Evolutionary conservation across 768 basidiomycete species (phyloP).

Genomic region (Symmetrospora coprosmae): DNA sequence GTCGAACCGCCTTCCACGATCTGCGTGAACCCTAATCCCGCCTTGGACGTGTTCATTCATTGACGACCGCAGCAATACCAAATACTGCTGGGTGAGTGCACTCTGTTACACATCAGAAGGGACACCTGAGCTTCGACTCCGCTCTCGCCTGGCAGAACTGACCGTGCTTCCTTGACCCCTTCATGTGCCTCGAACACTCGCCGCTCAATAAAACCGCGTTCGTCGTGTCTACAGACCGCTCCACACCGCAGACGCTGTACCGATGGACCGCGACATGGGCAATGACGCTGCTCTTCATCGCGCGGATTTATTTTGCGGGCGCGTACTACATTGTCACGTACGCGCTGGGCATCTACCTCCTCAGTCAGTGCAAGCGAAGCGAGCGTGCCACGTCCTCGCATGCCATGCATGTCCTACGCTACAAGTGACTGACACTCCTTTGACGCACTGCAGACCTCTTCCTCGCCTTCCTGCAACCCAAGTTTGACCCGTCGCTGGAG

Average conservation of each 20-base stretch:
- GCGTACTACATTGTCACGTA: slow-evolving; percentile 39
- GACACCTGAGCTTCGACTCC: too few species aligned
- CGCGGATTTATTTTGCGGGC: slow-evolving; percentile 75
- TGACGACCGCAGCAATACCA: too few species aligned
- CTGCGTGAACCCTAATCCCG: too few species aligned
- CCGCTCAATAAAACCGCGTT: neutral
- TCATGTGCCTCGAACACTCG: too few species aligned
- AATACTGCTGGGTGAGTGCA: too few species aligned
- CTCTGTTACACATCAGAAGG: too few species aligned
- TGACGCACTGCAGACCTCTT: slow-evolving; percentile 59
- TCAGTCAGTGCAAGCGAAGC: slow-evolving; percentile 19
- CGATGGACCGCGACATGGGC: slow-evolving; percentile 71
- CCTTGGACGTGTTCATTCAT: too few species aligned
- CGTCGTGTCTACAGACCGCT: slow-evolving; percentile 47
- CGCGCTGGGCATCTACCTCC: slow-evolving; percentile 33
- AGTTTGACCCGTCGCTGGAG: slow-evolving; percentile 89
- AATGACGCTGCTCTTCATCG: slow-evolving; percentile 57
- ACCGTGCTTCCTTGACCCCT: too few species aligned
- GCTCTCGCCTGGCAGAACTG: too few species aligned
- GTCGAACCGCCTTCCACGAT: too few species aligned
- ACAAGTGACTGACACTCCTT: neutral
- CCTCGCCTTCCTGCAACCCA: slow-evolving; percentile 91
- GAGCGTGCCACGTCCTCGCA: neutral
- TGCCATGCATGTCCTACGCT: neutral
- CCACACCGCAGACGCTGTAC: slow-evolving; percentile 76